Percentiles rank a stretch among this genome's conserved stretches.
phyloP scores from a whole-genome alignment of 2,329 filamentous ascomycete species.

The Elsinoe australis region DNA sequence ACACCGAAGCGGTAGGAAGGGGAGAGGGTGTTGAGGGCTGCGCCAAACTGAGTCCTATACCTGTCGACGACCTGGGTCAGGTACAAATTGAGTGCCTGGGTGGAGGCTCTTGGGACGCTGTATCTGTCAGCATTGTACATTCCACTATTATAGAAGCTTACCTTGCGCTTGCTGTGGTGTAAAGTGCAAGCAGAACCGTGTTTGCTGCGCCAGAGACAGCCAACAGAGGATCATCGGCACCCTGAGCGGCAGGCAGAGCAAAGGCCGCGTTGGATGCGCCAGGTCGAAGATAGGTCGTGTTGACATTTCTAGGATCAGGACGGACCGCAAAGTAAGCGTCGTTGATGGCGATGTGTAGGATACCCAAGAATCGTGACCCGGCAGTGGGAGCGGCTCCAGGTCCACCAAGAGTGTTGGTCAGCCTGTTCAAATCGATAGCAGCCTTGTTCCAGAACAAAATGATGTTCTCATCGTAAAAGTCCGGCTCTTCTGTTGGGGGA shows the following conservation, averaged over 20 bases:
- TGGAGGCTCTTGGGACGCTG: not conserved
- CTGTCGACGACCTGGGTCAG: not conserved
- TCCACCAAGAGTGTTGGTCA: conserved; percentile 1
- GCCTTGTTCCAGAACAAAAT: conserved; percentile 3
- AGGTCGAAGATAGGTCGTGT: conserved; percentile 1
- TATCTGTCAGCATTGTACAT: not conserved
- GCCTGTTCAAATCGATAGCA: not conserved
- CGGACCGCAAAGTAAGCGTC: conserved; percentile 27
- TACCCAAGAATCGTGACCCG: conserved; percentile 19
- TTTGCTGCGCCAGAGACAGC: conserved; percentile 6
- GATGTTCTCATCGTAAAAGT: conserved; percentile 7
- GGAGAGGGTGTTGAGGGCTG: not conserved
- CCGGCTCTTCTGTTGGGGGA: conserved; percentile 2
- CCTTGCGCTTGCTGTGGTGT: not conserved
- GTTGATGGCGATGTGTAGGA: conserved; percentile 25
- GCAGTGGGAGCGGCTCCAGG: not conserved
- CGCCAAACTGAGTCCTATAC: not conserved
- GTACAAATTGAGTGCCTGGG: not conserved
- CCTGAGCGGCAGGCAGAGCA: not conserved
- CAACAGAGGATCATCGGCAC: not conserved
- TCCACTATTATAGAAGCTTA: not conserved
- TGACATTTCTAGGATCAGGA: conserved; percentile 14
- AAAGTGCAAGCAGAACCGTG: not conserved
- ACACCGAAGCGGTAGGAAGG: not conserved
- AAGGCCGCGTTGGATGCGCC: not conserved